A percentile compares a stretch with the other conserved stretches of the same genome.
These are phyloP conservation scores for Juncus inflexus DNA, from an alignment of 176 grass and related monocot genomes.

Conservation along the genomic window DNA sequence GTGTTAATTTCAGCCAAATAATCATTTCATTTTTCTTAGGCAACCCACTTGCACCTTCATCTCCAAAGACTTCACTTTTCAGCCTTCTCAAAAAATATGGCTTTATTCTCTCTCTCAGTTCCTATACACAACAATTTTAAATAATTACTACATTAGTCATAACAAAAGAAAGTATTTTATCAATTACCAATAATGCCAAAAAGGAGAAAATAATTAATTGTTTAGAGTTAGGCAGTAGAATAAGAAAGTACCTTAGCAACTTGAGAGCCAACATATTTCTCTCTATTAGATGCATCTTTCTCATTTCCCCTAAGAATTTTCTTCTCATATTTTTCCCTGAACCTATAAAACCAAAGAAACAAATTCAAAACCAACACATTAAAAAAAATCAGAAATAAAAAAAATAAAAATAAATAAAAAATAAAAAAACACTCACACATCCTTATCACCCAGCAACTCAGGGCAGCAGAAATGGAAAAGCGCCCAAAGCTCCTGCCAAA, in stretches of 20 bases:
- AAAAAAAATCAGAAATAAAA: conserved; percentile 14
- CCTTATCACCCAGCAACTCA: conserved; percentile 71
- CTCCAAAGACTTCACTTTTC: conserved; percentile 74
- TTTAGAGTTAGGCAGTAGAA: background rate
- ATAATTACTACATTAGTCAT: conserved; percentile 17
- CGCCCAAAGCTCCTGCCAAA: conserved; percentile 80
- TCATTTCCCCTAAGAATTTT: conserved; percentile 82
- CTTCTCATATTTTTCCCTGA: conserved; percentile 60
- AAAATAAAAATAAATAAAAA: conserved; percentile 17
- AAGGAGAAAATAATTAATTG: conserved; percentile 6
- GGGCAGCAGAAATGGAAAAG: conserved; percentile 83
- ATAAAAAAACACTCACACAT: conserved; percentile 48
- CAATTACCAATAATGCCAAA: conserved; percentile 6
- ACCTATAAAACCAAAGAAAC: conserved; percentile 42
- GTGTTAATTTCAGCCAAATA: conserved; percentile 83
- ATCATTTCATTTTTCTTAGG: conserved; percentile 76
- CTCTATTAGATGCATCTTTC: conserved; percentile 62
- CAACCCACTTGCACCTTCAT: conserved; percentile 35
- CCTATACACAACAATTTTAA: conserved; percentile 31
- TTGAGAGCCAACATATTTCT: conserved; percentile 63
- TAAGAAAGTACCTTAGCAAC: conserved; percentile 57
- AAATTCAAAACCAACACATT: conserved; percentile 13
- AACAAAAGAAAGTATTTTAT: conserved; percentile 2
- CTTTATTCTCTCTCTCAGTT: conserved; percentile 80
- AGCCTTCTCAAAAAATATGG: conserved; percentile 79